A percentile compares a stretch with the other conserved stretches of the same genome.
These are phyloP conservation scores for Dipodascus geniculatus DNA, from an alignment of 805 yeast genomes.

Conservation along the genomic window DNA sequence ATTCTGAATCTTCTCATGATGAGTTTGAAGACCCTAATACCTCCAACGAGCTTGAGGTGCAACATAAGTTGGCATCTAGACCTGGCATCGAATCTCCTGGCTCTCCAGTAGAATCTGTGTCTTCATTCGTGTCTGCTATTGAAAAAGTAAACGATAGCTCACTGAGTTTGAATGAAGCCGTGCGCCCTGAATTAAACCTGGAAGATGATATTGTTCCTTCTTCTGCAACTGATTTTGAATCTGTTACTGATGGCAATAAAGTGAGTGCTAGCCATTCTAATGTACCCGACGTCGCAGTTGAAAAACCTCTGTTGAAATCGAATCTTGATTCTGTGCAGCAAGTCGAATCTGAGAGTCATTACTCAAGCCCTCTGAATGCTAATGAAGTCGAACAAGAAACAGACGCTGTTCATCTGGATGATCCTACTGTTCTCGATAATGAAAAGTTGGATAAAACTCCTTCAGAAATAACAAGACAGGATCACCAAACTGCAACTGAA, in stretches of 20 bases:
- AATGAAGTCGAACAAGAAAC: no score
- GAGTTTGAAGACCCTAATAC: background rate
- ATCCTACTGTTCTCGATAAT: no score
- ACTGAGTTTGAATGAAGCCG: background rate
- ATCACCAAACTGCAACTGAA: no score
- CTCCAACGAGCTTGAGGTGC: background rate
- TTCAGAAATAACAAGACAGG: no score
- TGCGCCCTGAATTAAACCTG: background rate
- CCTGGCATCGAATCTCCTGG: background rate
- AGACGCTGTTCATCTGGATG: no score
- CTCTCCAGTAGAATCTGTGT: background rate
- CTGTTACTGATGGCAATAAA: no score
- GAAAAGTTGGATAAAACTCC: no score
- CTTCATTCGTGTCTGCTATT: background rate
- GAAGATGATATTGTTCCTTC: background rate
- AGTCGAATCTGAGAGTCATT: background rate
- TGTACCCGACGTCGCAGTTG: no score
- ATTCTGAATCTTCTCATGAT: background rate
- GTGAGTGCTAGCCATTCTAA: no score
- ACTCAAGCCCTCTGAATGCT: background rate
- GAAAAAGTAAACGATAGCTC: background rate
- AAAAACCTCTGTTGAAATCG: no score
- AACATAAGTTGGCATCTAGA: background rate
- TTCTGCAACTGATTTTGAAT: background rate
- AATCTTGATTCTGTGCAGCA: background rate